Base-by-base conservation (phyloP, 345 rosid genomes). In the Carallia brachiata region DNA sequence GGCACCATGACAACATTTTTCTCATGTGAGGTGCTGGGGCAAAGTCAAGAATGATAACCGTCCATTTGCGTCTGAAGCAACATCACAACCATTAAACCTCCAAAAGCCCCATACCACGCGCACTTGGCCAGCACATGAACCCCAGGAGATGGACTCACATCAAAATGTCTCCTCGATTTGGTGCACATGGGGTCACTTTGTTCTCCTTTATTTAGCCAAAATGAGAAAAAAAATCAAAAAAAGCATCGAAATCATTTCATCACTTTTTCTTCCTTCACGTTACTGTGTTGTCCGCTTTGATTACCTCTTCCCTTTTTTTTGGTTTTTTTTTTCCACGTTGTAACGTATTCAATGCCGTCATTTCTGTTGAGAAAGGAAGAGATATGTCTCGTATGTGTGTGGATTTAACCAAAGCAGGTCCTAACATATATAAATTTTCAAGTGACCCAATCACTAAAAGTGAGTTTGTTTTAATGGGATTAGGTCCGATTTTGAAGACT, bases 161-260 rank as follows among this genome's bases (percentile, higher is more conserved):
- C 39, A 36, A 28, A 10, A 3, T 75, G 82, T 75, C 71, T 65
- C 82, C 74, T 37, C 56, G 73, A 72, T 79, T 75, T 65, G 74
- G 19, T 47, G 6, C 79, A 71, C 16, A 23, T 72, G 74, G 79
- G 74, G 61, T 61, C 77, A 16, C 19, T 59, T 28, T 62, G 71
- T 54, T 32, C 65, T 30, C 30, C 37, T 66, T 9, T 61, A 44
- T 68, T 68, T 10, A 7, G n/a, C 15, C 30, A 72, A 23, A 15
- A 28, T 7, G 36, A 13, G n/a, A 40, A 12, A 23, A 12, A 23
- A 23, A 23, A 23, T 23, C 23, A 23, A 23, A 23, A 4, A 47
- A 44, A 52, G 4, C 17, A 39, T 50, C 13, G 58, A 27, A n/a
- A 19, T 7, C 12, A 54, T 54, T 54, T 54, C 37, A 1, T 15